These are phyloP conservation scores for Mortierella sp. DNA, from an alignment of 371 early-diverging fungal species.

Conservation along the genomic window DNA sequence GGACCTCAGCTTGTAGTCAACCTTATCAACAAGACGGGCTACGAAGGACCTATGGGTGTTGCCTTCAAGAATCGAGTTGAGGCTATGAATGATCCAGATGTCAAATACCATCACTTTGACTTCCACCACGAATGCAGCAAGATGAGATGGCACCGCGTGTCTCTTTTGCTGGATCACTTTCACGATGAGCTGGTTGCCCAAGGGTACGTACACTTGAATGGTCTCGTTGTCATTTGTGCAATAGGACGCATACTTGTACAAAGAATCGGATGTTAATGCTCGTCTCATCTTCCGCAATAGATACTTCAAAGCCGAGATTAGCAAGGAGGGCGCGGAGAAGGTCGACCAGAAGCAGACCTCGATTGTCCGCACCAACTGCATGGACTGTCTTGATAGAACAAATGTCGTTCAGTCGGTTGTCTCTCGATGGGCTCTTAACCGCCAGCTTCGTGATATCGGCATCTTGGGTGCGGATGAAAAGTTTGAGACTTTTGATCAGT, in stretches of 20 bases:
- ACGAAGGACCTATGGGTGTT: slow-evolving; percentile 85
- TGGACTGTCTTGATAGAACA: slow-evolving; percentile 99
- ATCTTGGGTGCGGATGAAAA: slow-evolving; percentile 68
- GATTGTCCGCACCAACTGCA: slow-evolving; percentile 98
- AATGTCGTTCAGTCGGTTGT: slow-evolving; percentile 97
- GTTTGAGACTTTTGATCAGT: slow-evolving; percentile 60
- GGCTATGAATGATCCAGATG: slow-evolving; percentile 63
- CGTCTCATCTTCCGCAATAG: too few species aligned
- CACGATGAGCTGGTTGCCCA: slow-evolving; percentile 73
- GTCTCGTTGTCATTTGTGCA: neutral
- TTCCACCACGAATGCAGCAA: slow-evolving; percentile 96
- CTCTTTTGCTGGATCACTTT: slow-evolving; percentile 80
- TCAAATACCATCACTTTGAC: slow-evolving; percentile 92
- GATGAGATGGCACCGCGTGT: slow-evolving; percentile 88
- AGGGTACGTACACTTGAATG: slow-evolving; percentile 58
- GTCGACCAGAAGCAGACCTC: slow-evolving; percentile 74
- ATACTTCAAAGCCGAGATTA: slow-evolving; percentile 38
- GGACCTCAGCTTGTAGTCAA: slow-evolving; percentile 88
- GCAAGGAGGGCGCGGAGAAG: slow-evolving; percentile 22
- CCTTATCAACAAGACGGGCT: slow-evolving; percentile 90
- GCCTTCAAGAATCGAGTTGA: slow-evolving; percentile 78
- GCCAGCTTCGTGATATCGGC: slow-evolving; percentile 73
- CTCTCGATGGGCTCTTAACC: slow-evolving; percentile 74
- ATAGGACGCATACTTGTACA: too few species aligned
- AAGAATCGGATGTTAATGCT: too few species aligned